Evolutionary conservation across 805 yeast genomes (phyloP).

Genomic region (Saccharomycopsis javanensis): DNA sequence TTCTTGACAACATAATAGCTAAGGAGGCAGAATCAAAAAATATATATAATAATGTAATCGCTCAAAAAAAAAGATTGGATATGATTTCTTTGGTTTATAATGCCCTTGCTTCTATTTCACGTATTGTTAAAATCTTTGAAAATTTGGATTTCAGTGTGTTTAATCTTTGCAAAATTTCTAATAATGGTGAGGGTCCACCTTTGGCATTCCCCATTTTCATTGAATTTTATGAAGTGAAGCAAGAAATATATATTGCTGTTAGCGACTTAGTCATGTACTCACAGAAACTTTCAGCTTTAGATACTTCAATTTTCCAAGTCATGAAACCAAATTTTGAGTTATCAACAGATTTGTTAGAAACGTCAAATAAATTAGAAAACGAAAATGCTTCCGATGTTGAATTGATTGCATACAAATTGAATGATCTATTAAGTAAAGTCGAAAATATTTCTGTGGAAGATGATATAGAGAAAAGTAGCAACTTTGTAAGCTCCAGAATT

Average conservation of each 20-base stretch:
- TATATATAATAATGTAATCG: slow-evolving; percentile 27
- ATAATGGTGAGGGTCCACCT: slow-evolving; percentile 11
- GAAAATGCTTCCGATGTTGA: slow-evolving; percentile 32
- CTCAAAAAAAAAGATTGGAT: slow-evolving; percentile 41
- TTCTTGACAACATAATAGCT: slow-evolving; percentile 35
- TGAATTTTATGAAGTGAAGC: slow-evolving; percentile 72
- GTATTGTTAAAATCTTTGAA: slow-evolving; percentile 44
- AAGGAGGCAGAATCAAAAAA: slow-evolving; percentile 33
- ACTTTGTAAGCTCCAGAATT: slow-evolving; percentile 25
- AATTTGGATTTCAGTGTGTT: slow-evolving; percentile 54
- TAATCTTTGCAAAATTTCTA: slow-evolving; percentile 18
- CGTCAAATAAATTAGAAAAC: slow-evolving; percentile 8
- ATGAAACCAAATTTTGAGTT: slow-evolving; percentile 39
- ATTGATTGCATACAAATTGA: slow-evolving; percentile 36
- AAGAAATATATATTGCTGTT: slow-evolving; percentile 53
- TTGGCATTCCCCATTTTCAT: slow-evolving; percentile 31
- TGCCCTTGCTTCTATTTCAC: slow-evolving; percentile 38
- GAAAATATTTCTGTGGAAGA: slow-evolving; percentile 24
- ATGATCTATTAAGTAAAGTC: slow-evolving; percentile 37
- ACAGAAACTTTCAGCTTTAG: slow-evolving; percentile 60
- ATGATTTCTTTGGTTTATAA: slow-evolving; percentile 46
- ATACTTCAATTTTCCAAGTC: slow-evolving; percentile 64
- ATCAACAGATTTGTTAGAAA: background rate
- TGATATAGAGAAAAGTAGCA: background rate
- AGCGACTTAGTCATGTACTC: slow-evolving; percentile 53